A percentile compares a stretch with the other conserved stretches of the same genome.
phyloP scores from a whole-genome alignment of 305 asterid species.

The Fraxinus sp. region DNA sequence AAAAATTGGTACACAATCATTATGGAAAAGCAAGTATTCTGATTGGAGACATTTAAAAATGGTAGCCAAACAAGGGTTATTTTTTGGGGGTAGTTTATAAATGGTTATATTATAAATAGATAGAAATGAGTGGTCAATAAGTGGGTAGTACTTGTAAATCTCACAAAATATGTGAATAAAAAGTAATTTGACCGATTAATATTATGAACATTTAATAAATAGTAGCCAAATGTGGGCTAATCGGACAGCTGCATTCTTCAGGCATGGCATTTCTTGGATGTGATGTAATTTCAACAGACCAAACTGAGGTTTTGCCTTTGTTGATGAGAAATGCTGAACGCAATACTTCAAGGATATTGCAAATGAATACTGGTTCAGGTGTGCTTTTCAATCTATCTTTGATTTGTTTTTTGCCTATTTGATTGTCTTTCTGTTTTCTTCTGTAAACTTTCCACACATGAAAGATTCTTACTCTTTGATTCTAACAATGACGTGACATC shows the following conservation, averaged over 20 bases:
- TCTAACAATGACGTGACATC: not conserved
- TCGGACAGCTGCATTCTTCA: conserved; percentile 35
- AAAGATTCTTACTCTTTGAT: not conserved
- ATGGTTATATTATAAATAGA: not conserved
- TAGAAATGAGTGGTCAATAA: not conserved
- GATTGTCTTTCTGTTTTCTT: not conserved
- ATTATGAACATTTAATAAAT: too few species aligned
- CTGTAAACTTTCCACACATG: not conserved
- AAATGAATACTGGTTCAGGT: conserved; percentile 62
- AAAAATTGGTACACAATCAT: not conserved
- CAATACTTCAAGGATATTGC: conserved; percentile 75
- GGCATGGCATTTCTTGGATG: conserved; percentile 97
- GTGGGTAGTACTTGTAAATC: not conserved
- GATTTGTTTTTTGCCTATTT: not conserved
- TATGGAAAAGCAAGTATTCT: not conserved
- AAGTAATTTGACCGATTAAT: not conserved
- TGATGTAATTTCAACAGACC: conserved; percentile 85
- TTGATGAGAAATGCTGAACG: conserved; percentile 82
- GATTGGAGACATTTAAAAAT: not conserved
- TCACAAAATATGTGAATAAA: not conserved
- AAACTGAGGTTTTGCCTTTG: conserved; percentile 86
- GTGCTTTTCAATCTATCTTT: not conserved
- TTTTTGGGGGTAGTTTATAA: not conserved
- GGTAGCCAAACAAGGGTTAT: not conserved
- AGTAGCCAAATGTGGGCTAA: not conserved